phyloP scores from a whole-genome alignment of 441 rosid species.

The Erodium trifolium region DNA sequence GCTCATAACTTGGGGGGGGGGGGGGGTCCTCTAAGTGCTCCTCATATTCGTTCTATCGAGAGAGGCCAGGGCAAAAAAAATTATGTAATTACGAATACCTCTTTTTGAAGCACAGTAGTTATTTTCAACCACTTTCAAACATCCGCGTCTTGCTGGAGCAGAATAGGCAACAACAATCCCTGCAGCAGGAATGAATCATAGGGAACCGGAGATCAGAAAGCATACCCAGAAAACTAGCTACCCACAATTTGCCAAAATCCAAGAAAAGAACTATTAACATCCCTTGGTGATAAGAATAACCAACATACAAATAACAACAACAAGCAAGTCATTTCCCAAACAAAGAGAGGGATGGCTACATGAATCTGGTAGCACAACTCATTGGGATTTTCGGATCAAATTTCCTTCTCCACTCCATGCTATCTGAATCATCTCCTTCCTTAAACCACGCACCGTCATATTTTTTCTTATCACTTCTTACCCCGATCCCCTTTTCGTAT shows the following conservation, averaged over 20 bases:
- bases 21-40: too few species aligned
- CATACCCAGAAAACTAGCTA: not conserved
- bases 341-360: not conserved
- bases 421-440: not conserved
- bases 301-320: not conserved
- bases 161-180: constrained; percentile 65
- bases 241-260: not conserved
- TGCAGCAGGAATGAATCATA: constrained; percentile 23
- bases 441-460: not conserved
- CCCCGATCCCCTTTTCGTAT: not conserved
- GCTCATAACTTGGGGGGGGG: too few species aligned
- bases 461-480: not conserved
- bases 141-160: constrained; percentile 70
- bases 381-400: not conserved
- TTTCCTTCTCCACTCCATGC: not conserved
- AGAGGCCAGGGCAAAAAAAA: too few species aligned
- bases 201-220: constrained; percentile 15
- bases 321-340: not conserved
- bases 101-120: constrained; percentile 81
- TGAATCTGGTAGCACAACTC: not conserved
- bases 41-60: too few species aligned
- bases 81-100: constrained; percentile 33
- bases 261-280: not conserved
- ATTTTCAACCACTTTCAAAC: constrained; percentile 77
- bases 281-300: not conserved